Evolutionary conservation across 2,329 filamentous ascomycete species (phyloP), one percentile per base, ranked within the genome.

Genomic region (Arachnopeziza araneosa): DNA sequence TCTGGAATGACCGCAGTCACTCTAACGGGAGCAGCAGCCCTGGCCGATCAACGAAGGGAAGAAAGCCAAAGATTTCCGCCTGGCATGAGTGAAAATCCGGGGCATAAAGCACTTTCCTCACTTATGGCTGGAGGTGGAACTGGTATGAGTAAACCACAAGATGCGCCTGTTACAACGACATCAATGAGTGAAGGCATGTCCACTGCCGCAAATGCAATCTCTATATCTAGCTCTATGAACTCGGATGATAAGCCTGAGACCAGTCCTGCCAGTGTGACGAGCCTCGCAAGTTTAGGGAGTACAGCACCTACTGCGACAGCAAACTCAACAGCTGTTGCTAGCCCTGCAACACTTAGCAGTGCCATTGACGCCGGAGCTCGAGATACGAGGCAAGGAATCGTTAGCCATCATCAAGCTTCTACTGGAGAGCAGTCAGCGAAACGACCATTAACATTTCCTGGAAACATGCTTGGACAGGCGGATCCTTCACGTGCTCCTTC

Each of bases 61-160:
- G 73, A 70, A 57, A 71, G 73, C 55, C 75, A 76, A 32, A 54
- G 24, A 21, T 5, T 32, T 44, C 55, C 58, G 24, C 53, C 60
- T 55, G 76, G 76, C 44, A 77, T 75, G 55, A 83, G 77, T 69
- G 80, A 83, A 50, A 83, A 83, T 57, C 79, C 81, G 22, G 76
- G 76, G n/a, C 81, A 83, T 57, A 78, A 75, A 61, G 80, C 78
- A 32, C 73, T 86, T 30, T 76, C 78, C 23, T 80, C 81, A 22
- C 75, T 86, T 54, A 78, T 85, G 75, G 80, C 82, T 44, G 79
- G 79, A 52, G 78, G 75, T 59, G 77, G 78, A 24, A 78, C 83
- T 71, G 75, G 76, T 23, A 81, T 85, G 75, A 84, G 81, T 70
- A 81, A 80, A 61, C 75, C 81, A n/a, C 75, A 79, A 59, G 82